Percentiles rank a stretch among this genome's conserved stretches.
Conservation (phyloP, 2,329 filamentous ascomycete species). For the Venturia effusa region DNA sequence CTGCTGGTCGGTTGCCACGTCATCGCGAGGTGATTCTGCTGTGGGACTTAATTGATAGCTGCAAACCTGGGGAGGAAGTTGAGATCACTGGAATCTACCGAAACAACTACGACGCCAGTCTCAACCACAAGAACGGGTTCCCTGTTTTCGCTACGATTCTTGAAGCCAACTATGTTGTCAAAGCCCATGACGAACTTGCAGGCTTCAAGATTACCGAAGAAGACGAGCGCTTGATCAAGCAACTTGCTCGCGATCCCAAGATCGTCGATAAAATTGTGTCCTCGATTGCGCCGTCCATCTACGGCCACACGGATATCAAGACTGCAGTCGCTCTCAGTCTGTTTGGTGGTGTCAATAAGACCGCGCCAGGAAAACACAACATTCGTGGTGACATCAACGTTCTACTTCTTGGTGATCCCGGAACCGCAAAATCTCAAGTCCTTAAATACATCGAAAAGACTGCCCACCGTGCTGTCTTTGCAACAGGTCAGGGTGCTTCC, state of each 20-base stretch:
- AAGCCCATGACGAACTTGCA: slow-evolving; percentile 92
- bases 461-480: slow-evolving; percentile 91
- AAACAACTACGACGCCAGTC: slow-evolving; percentile 94
- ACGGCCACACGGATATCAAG: slow-evolving; percentile 94
- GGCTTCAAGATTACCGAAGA: slow-evolving; percentile 93
- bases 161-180: slow-evolving; percentile 94
- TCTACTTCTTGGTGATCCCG: slow-evolving; percentile 87
- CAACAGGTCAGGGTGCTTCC: slow-evolving; percentile 91
- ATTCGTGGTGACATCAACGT: slow-evolving; percentile 98
- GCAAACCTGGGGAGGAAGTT: slow-evolving; percentile 95
- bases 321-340: slow-evolving; percentile 89
- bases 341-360: slow-evolving; percentile 90
- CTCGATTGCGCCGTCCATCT: slow-evolving; percentile 94
- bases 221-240: slow-evolving; percentile 83
- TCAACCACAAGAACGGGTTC: slow-evolving; percentile 98
- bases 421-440: slow-evolving; percentile 95
- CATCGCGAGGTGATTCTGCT: slow-evolving; percentile 90
- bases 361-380: slow-evolving; percentile 75
- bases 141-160: slow-evolving; percentile 96
- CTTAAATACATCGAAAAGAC: slow-evolving; percentile 98
- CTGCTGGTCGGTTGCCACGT: slow-evolving; percentile 84
- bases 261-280: slow-evolving; percentile 88
- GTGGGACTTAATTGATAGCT: slow-evolving; percentile 92
- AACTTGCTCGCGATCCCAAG: slow-evolving; percentile 76
- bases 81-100: slow-evolving; percentile 95